These are phyloP conservation scores for Garcileccinum viscosum DNA, from an alignment of 1,284 basidiomycete species.

Conservation along the genomic window DNA sequence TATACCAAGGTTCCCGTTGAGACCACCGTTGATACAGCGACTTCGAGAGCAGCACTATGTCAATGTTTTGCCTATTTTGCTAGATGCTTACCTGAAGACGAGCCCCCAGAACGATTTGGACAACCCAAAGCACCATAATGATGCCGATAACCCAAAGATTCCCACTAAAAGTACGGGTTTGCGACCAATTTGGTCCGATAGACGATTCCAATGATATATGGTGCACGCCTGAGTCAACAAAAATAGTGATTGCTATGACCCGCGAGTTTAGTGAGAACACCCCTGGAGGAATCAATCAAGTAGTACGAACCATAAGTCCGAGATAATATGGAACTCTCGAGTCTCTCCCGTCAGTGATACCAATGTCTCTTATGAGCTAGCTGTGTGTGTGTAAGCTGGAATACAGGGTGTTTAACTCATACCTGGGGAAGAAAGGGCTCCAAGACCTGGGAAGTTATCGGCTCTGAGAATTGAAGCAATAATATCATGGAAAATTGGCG, in stretches of 20 bases:
- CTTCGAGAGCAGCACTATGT: constrained; percentile 16
- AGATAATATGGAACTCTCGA: constrained; percentile 59
- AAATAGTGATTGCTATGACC: constrained; percentile 55
- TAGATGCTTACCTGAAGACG: constrained; percentile 51
- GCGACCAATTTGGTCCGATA: constrained; percentile 71
- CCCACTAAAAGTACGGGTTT: constrained; percentile 69
- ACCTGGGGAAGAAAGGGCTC: constrained; percentile 74
- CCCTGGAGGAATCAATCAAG: background rate
- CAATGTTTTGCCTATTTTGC: background rate
- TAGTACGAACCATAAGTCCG: constrained; percentile 54
- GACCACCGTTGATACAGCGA: constrained; percentile 44
- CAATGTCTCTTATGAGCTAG: constrained; percentile 55
- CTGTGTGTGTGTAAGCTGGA: background rate
- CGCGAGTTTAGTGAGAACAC: constrained; percentile 1
- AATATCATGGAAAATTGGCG: constrained; percentile 70
- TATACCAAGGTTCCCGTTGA: constrained; percentile 55
- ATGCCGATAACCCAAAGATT: constrained; percentile 59
- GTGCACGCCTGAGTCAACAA: constrained; percentile 59
- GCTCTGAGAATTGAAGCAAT: constrained; percentile 69
- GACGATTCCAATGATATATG: constrained; percentile 69
- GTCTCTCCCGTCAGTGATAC: constrained; percentile 55
- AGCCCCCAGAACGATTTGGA: constrained; percentile 64
- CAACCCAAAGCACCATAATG: constrained; percentile 69
- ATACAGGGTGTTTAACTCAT: constrained; percentile 10
- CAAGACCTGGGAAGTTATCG: constrained; percentile 73